Evolutionary conservation across 129 eudicot species (phyloP).

Genomic region (Chrysanthemum makinoi): DNA sequence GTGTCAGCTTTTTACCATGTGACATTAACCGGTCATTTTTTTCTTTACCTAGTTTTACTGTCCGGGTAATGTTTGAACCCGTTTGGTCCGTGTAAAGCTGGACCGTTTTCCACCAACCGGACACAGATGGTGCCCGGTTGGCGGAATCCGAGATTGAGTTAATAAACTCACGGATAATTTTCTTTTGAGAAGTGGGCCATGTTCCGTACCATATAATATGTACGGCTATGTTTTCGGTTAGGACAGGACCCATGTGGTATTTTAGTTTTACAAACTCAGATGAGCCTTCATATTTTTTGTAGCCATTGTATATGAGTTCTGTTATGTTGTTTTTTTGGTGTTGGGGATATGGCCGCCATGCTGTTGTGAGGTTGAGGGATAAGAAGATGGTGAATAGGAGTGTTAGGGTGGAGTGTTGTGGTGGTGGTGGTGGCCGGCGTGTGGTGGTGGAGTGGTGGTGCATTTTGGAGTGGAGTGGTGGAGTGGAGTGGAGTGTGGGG

Average conservation of each 20-base stretch:
- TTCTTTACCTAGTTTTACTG: constrained; percentile 56
- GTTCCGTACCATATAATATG: constrained; percentile 91
- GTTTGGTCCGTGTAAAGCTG: constrained; percentile 86
- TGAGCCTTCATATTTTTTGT: constrained; percentile 89
- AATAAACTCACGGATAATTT: constrained; percentile 83
- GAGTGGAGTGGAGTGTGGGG: constrained; percentile 11
- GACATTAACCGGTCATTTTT: constrained; percentile 74
- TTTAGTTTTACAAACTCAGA: constrained; percentile 69
- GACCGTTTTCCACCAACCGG: constrained; percentile 94
- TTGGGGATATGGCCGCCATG: constrained; percentile 60
- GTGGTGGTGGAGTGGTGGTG: constrained; percentile 19
- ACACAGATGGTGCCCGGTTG: constrained; percentile 52
- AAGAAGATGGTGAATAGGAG: constrained; percentile 13
- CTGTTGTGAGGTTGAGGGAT: constrained; percentile 14
- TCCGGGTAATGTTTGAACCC: constrained; percentile 57
- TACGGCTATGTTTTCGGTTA: constrained; percentile 71
- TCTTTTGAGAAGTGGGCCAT: constrained; percentile 71
- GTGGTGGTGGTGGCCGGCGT: constrained; percentile 26
- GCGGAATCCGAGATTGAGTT: constrained; percentile 57
- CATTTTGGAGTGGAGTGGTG: constrained; percentile 33
- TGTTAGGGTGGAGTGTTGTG: constrained; percentile 11
- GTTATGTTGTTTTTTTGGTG: constrained; percentile 36
- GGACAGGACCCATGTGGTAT: constrained; percentile 97
- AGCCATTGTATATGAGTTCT: constrained; percentile 43
- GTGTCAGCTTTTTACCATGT: constrained; percentile 73